Evolutionary conservation across 2,329 filamentous ascomycete genomes (phyloP), one percentile per base, ranked within the genome.

Genomic region (Macrophomina tecta): DNA sequence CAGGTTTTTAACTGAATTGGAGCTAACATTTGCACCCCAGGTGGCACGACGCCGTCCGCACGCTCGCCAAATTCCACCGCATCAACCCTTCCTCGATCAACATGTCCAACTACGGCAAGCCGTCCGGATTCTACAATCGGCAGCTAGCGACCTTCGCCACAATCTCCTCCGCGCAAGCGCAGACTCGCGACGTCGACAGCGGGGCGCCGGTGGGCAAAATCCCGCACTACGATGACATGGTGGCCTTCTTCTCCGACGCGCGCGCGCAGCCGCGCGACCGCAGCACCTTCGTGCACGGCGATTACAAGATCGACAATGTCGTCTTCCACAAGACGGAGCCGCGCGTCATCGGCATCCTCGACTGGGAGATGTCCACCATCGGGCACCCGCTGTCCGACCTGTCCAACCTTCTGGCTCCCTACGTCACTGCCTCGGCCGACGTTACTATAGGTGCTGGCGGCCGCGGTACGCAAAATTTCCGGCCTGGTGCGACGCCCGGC

Each of bases 301-400:
- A 99, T 79, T 99, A 94, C 83, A 99, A 98, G 83, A 97, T 84
- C 65, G 83, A 84, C 70, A 85, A 84, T 66, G 74, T 84, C 34
- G 82, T 83, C 58, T 99, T 97, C 78, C 92, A 97, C 82, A 91
- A 91, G 80, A 94, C 91, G 0, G 91, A 94, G 77, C 89, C 94
- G 5, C 84, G 89, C 64, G 94, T 98, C 12, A 94, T 98, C 79
- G 95, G 94, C 4, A 93, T 98, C 65, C 82, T 98, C 5, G 95
- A 99, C 81, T 98, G 94, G 94, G 95, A 98, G 82, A 97, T 99
- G 93, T 93, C 93, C 42, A 98, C 95, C 0, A 90, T 97, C 65
- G 95, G 95, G n/a, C 94, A 99, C 78, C 95, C 95, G 1, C 86
- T 98, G 28, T 94, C 91, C 5, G 95, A 99, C 77, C 83, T 98